Evolutionary conservation across 2,329 filamentous ascomycete genomes (phyloP).

Genomic region (Epichloe elymi): DNA sequence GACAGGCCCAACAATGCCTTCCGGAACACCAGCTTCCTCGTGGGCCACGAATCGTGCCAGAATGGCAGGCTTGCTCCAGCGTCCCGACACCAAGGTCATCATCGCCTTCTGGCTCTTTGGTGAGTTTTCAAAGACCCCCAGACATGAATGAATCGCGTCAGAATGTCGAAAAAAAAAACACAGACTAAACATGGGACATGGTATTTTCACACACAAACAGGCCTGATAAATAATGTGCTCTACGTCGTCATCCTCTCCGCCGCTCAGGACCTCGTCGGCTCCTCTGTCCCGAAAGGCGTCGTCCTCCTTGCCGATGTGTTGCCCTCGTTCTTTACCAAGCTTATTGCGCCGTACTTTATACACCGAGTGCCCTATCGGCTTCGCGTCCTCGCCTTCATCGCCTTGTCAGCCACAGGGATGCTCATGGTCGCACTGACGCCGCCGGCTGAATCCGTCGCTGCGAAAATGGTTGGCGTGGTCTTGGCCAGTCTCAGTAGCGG

Average conservation of each 20-base stretch:
- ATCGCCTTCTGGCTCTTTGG: conserved; percentile 90
- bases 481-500: conserved; percentile 78
- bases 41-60: conserved; percentile 63
- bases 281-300: conserved; percentile 77
- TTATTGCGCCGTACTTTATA: conserved; percentile 87
- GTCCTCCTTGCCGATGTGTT: conserved; percentile 89
- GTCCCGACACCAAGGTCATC: conserved; percentile 58
- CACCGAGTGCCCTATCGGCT: conserved; percentile 69
- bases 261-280: conserved; percentile 87
- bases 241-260: conserved; percentile 95
- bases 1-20: conserved; percentile 26
- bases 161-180: too few species aligned
- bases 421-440: conserved; percentile 74
- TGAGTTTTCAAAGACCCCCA: conserved; percentile 23
- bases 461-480: conserved; percentile 72
- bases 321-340: conserved; percentile 77
- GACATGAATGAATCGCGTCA: neutral
- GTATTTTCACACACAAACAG: conserved; percentile 9
- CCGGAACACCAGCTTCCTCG: conserved; percentile 47
- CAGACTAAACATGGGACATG: neutral
- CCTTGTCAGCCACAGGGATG: conserved; percentile 74
- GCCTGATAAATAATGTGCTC: conserved; percentile 82
- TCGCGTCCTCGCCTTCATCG: conserved; percentile 62
- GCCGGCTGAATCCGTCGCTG: conserved; percentile 46
- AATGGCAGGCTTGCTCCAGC: conserved; percentile 47